Evolutionary conservation across 2,329 filamentous ascomycete genomes (phyloP), one percentile per base, ranked within the genome.

Genomic region (Penicillium carneum): DNA sequence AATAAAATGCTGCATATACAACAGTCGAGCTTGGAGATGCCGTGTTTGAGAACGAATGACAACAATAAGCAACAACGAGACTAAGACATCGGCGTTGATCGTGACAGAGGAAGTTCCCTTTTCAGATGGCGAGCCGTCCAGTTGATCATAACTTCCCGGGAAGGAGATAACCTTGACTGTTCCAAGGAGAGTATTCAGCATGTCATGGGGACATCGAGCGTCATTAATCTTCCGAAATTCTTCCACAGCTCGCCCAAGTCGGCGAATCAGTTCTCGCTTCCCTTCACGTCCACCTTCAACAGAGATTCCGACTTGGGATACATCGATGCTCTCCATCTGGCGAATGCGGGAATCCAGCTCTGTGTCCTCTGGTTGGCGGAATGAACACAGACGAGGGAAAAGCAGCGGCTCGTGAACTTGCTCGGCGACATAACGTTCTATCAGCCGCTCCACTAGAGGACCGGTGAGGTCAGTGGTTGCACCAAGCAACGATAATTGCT

Each of bases 1-100:
- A 68, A 97, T 95, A 73, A 97, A 99, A 72, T 96, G 92, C 45
- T 94, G 90, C 84, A 98, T 97, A 75, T 98, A 99, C n/a, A 90
- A 84, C 48, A 99, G 81, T 20, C 94, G 87, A 3, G 95, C 93
- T 70, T 97, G 92, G 9, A 99, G 82, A 77, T 97, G 90, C 61
- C 91, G 88, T 29, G 96, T 88, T 62, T 95, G 91, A 11, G 94
- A 92, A 64, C 94, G 87, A 63, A 99, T 98, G 11, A 99, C 91
- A 16, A 99, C 93, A 63, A 96, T 88, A 20, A 99, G 83, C 14
- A 99, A 84, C 61, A 99, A 81, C 0, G 95, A 97, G 1, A 99
- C 95, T 31, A 99, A 82, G 0, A 94, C 92, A 77, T 99, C 95
- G 4, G 95, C 95, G 71, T 97, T 90, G 70, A 90, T 87, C 0